A percentile compares a stretch with the other conserved stretches of the same genome.
These are phyloP conservation scores for Suillus paluster DNA, from an alignment of 768 basidiomycete species.

Conservation along the genomic window DNA sequence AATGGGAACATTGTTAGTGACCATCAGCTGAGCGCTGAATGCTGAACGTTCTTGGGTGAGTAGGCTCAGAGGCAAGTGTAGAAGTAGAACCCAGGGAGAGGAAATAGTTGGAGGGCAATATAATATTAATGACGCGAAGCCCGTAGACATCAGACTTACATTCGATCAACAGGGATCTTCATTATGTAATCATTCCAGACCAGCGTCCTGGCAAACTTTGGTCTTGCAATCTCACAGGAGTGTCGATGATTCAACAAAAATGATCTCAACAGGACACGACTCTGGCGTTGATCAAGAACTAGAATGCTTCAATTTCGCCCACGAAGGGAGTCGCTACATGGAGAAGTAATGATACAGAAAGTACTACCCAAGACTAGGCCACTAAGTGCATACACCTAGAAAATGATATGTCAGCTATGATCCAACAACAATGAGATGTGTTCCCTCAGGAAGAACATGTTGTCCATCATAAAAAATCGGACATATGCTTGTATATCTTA, in stretches of 20 bases:
- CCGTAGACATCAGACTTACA: no score
- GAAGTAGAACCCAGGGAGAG: no score
- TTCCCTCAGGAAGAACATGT: constrained; percentile 51
- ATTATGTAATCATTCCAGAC: no score
- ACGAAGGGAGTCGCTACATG: not conserved
- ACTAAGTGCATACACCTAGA: not conserved
- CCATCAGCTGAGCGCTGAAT: not conserved
- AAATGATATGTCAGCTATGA: not conserved
- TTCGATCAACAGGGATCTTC: no score
- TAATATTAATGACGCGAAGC: no score
- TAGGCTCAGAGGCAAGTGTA: no score
- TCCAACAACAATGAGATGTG: not conserved
- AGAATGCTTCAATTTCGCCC: not conserved
- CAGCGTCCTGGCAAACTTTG: no score
- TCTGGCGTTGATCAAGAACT: no score
- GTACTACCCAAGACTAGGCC: not conserved
- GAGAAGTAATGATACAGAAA: not conserved
- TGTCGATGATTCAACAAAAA: no score
- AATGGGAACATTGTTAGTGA: not conserved
- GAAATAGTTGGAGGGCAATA: no score
- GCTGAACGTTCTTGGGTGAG: not conserved
- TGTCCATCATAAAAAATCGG: constrained; percentile 66
- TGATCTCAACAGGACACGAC: no score
- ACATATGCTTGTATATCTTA: constrained; percentile 74
- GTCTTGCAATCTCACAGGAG: no score